Conservation (phyloP, 2,329 filamentous ascomycete genomes). For the Diatrype stigma region DNA sequence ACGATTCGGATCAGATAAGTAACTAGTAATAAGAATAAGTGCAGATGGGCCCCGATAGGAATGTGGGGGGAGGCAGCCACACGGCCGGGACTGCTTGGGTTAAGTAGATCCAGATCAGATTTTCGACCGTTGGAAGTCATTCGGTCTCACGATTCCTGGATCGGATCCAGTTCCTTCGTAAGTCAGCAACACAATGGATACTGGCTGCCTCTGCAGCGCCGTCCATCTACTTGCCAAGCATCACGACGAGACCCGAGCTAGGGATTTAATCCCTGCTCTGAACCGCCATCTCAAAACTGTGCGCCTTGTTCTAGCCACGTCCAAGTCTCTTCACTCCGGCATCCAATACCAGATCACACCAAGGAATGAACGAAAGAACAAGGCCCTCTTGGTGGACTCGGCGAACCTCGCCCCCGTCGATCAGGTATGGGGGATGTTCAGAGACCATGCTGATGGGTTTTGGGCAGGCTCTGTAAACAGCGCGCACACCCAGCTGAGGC, state of each 20-base stretch:
- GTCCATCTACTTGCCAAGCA: constrained; percentile 17
- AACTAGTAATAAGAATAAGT: too few relatives aligned
- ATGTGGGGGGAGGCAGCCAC: too few relatives aligned
- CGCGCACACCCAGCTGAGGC: constrained; percentile 20
- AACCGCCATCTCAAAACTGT: constrained; percentile 25
- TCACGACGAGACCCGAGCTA: constrained; percentile 18
- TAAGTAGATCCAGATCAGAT: too few relatives aligned
- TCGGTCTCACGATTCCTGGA: not conserved
- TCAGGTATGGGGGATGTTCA: constrained; percentile 7
- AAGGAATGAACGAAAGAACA: constrained; percentile 27
- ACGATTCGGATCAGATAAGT: too few relatives aligned
- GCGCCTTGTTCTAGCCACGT: constrained; percentile 21
- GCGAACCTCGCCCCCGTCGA: constrained; percentile 12
- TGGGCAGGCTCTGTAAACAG: constrained; percentile 15
- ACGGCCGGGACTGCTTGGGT: too few relatives aligned
- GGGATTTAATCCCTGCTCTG: constrained; percentile 16
- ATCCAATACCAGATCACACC: constrained; percentile 27
- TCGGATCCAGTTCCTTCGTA: too few relatives aligned
- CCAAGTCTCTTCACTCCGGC: constrained; percentile 24
- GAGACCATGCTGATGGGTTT: constrained; percentile 15
- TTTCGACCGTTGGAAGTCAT: too few relatives aligned
- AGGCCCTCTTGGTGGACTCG: constrained; percentile 20
- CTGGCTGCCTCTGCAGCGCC: constrained; percentile 17
- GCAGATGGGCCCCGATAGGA: too few relatives aligned
- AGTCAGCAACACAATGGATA: not conserved